Conservation (phyloP, 1,139 yeast species). For the Saccharomyces hybrid region DNA sequence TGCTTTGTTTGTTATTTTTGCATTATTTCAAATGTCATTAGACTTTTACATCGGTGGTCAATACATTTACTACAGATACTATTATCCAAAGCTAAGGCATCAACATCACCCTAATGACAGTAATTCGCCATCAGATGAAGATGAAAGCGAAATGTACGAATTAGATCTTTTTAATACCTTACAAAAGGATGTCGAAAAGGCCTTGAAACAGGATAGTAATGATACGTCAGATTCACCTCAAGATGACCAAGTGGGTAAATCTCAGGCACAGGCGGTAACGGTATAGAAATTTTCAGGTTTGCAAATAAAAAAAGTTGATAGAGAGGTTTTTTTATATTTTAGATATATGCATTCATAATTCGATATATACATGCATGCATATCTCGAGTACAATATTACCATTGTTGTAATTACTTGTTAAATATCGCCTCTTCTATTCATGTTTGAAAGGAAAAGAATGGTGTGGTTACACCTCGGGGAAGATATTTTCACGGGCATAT, state of each 20-base stretch:
- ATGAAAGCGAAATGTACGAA: neutral
- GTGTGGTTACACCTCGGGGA: neutral
- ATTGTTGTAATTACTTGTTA: neutral
- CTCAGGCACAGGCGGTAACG: neutral
- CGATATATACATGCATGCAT: neutral
- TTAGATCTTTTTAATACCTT: neutral
- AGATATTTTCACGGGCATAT: neutral
- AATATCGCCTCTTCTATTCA: neutral
- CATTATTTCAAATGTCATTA: constrained; percentile 69
- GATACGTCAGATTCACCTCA: neutral
- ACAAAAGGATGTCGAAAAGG: neutral
- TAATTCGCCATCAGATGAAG: neutral
- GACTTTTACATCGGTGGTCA: constrained; percentile 74
- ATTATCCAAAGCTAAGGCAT: constrained; percentile 13
- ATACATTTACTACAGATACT: constrained; percentile 51
- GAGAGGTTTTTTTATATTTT: neutral
- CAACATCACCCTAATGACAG: neutral
- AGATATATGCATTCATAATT: neutral
- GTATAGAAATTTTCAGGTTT: neutral
- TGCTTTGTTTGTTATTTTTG: constrained; percentile 67
- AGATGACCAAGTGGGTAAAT: neutral
- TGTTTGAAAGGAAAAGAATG: neutral
- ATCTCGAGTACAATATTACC: neutral
- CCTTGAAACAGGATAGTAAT: neutral
- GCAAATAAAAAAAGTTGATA: neutral